phyloP scores from a whole-genome alignment of 345 rosid genomes.

The Eucalyptus rudis region DNA sequence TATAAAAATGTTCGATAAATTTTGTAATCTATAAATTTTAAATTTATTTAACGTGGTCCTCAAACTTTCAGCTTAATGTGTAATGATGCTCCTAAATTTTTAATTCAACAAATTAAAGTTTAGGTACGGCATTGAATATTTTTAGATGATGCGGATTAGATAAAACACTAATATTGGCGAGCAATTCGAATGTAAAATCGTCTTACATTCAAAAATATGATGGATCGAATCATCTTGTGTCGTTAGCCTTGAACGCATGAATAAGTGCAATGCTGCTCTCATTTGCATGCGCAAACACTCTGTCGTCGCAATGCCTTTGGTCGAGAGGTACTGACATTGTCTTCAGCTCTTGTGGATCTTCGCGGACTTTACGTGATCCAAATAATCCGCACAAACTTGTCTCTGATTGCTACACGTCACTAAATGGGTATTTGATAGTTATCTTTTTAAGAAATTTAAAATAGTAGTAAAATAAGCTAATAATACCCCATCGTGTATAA shows the following conservation, averaged over 20 bases:
- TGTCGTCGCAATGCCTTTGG: accelerated
- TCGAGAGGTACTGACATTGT: neutral
- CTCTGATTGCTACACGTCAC: accelerated
- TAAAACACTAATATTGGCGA: neutral
- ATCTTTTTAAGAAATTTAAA: neutral
- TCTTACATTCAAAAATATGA: neutral
- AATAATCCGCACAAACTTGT: neutral
- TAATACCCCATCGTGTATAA: neutral
- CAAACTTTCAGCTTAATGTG: accelerated
- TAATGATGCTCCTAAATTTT: accelerated
- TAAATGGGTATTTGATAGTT: neutral
- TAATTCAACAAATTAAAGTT: neutral
- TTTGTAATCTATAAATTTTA: neutral
- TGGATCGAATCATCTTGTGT: accelerated
- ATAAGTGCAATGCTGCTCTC: neutral
- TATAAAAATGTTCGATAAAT: too few relatives aligned
- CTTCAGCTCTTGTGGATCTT: accelerated
- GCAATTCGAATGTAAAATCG: neutral
- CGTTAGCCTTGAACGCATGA: accelerated
- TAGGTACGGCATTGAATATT: accelerated
- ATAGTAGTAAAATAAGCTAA: neutral
- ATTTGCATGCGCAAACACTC: accelerated
- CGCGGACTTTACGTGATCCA: accelerated
- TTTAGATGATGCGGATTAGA: accelerated
- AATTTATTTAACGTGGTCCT: accelerated